Evolutionary conservation across 2,329 filamentous ascomycete genomes (phyloP), one percentile per base, ranked within the genome.

Genomic region (Claviceps maximensis): DNA sequence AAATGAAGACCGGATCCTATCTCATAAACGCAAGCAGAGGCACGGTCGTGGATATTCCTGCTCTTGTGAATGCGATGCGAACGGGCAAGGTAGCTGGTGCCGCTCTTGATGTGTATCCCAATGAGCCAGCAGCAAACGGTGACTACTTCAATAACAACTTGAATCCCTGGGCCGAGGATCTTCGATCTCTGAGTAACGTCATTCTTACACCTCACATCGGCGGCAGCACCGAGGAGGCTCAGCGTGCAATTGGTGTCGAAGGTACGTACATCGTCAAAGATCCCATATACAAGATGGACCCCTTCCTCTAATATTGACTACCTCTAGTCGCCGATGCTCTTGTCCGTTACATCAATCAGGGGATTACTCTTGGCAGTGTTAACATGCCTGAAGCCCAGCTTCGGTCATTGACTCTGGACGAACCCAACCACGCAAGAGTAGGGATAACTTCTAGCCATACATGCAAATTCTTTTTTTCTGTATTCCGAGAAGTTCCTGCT

Each of bases 181-280:
- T 98, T 48, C 82, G 88, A 52, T 79, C 79, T 51, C 74, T 97
- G 55, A 93, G 84, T 71, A 98, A 98, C 72, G 76, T 98, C 60
- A 95, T 98, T 60, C 77, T 98, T 49, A 95, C 91, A 1, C 93
- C 93, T 23, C 93, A 98, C 69, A 97, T 98, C 64, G 93, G 93
- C 61, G 93, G 93, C 53, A 95, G 89, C 70, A 98, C 93, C 0
- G 93, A 98, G 71, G 93, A 98, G 72, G 93, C 93, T 5, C 93
- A 98, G 73, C 84, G 87, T 54, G 91, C 93, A 17, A 98, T 98
- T 66, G 93, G 93, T 61, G 79, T 94, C 45, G 93, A 98, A 75
- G 79, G 78, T 78, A 69, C 36, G 44, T 19, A n/a, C 36, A 31
- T 25, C 53, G 65, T 33, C 40, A 19, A 46, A 23, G 45, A 3